These are phyloP conservation scores for Syzygium oleosum DNA, from an alignment of 345 rosid genomes.

Conservation along the genomic window DNA sequence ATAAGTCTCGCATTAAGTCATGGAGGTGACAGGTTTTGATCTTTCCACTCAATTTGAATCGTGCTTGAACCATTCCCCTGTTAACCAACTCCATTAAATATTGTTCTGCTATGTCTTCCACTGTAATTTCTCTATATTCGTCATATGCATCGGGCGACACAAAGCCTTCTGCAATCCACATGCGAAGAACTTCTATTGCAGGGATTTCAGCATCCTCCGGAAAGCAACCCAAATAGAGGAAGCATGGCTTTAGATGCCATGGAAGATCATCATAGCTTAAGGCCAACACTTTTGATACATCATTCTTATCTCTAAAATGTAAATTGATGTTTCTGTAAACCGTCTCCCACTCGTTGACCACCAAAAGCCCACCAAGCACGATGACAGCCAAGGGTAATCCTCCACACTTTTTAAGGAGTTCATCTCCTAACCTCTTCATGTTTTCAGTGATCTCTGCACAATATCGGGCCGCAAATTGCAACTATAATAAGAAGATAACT, in stretches of 20 bases:
- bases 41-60: background rate
- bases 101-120: slow-evolving; percentile 22
- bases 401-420: slow-evolving; percentile 20
- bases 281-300: background rate
- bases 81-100: too few species aligned
- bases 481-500: background rate
- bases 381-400: slow-evolving; percentile 18
- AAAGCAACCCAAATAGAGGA: slow-evolving; percentile 19
- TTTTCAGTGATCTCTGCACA: background rate
- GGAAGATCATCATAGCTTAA: slow-evolving; percentile 24
- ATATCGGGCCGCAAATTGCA: accelerated
- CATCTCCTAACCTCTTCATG: slow-evolving; percentile 17
- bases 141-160: background rate
- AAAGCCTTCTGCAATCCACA: slow-evolving; percentile 46
- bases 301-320: too few species aligned
- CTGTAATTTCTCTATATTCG: background rate
- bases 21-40: too few species aligned
- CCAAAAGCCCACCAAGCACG: accelerated
- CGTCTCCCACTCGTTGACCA: accelerated
- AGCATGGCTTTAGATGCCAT: slow-evolving; percentile 19
- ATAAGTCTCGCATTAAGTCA: too few species aligned
- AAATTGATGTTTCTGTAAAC: background rate
- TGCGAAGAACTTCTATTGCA: slow-evolving; percentile 18
- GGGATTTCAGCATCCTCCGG: slow-evolving; percentile 32
- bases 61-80: too few species aligned